Evolutionary conservation across 2,329 filamentous ascomycete genomes (phyloP).

Genomic region (Neoascochyta sp.): DNA sequence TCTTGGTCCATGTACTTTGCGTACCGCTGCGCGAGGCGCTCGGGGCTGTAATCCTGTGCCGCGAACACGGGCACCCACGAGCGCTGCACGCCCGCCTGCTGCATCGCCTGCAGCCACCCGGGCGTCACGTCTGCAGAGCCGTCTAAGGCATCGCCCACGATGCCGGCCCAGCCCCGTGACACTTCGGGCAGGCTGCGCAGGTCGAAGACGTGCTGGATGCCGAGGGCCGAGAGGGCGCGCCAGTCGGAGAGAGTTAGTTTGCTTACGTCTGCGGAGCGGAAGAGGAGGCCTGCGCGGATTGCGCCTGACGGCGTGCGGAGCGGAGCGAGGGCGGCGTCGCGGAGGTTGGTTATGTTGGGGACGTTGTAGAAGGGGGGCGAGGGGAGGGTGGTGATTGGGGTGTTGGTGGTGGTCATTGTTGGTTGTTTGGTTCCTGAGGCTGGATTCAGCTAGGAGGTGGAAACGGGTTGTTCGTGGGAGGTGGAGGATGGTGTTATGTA

Average conservation of each 20-base stretch:
- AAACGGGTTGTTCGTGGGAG: too few species aligned
- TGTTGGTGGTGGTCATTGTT: slow-evolving; percentile 4
- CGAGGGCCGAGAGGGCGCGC: slow-evolving; percentile 41
- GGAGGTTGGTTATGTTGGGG: slow-evolving; percentile 35
- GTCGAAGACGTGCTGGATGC: slow-evolving; percentile 66
- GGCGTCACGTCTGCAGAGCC: slow-evolving; percentile 34
- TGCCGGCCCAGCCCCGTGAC: slow-evolving; percentile 33
- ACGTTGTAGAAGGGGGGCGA: slow-evolving; percentile 34
- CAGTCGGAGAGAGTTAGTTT: slow-evolving; percentile 21
- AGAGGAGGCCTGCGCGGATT: slow-evolving; percentile 56
- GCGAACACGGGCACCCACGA: slow-evolving; percentile 64
- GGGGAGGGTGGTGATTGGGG: slow-evolving; percentile 15
- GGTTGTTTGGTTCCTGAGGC: too few species aligned
- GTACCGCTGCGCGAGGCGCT: slow-evolving; percentile 59
- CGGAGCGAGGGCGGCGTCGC: slow-evolving; percentile 27
- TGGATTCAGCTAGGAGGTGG: too few species aligned
- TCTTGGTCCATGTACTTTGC: slow-evolving; percentile 57
- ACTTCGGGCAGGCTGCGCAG: slow-evolving; percentile 62
- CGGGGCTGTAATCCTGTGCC: slow-evolving; percentile 59
- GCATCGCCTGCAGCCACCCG: slow-evolving; percentile 21
- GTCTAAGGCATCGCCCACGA: slow-evolving; percentile 30
- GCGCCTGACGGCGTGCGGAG: slow-evolving; percentile 30
- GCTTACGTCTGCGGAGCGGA: slow-evolving; percentile 63
- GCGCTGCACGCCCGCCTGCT: slow-evolving; percentile 45
- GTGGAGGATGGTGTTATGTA: too few species aligned